A percentile compares a stretch with the other conserved stretches of the same genome.
Conservation (phyloP, 495 filamentous ascomycete genomes). For the Penicillium bialowiezense region DNA sequence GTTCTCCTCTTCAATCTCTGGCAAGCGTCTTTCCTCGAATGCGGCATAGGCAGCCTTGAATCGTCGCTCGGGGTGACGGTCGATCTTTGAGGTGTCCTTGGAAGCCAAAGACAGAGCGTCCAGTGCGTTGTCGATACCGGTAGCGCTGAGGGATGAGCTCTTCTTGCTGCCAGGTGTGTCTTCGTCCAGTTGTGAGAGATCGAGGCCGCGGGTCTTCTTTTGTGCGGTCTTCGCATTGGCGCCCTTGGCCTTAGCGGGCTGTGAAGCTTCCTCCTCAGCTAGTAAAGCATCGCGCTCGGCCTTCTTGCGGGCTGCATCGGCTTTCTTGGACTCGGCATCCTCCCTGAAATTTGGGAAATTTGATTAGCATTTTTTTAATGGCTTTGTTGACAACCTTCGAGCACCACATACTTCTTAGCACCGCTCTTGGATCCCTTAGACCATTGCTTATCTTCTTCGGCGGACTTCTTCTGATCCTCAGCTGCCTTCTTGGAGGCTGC, state of each 20-base stretch:
- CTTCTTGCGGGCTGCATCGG: slow-evolving; percentile 81
- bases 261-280: slow-evolving; percentile 74
- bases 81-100: slow-evolving; percentile 59
- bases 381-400: too few species aligned
- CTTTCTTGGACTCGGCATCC: slow-evolving; percentile 79
- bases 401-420: slow-evolving; percentile 83
- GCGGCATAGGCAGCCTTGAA: slow-evolving; percentile 86
- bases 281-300: slow-evolving; percentile 80
- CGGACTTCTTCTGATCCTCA: slow-evolving; percentile 63
- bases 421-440: slow-evolving; percentile 76
- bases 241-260: slow-evolving; percentile 56
- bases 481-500: slow-evolving; percentile 73
- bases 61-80: slow-evolving; percentile 80
- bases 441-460: slow-evolving; percentile 77
- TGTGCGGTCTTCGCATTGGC: slow-evolving; percentile 58
- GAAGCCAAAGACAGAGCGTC: slow-evolving; percentile 72
- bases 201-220: slow-evolving; percentile 66
- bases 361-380: too few species aligned
- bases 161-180: slow-evolving; percentile 43
- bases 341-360: slow-evolving; percentile 52
- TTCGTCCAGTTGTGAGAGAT: slow-evolving; percentile 68
- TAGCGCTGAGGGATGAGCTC: slow-evolving; percentile 62
- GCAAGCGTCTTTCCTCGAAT: slow-evolving; percentile 78
- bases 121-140: slow-evolving; percentile 87
- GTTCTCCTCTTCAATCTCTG: slow-evolving; percentile 79